Evolutionary conservation across 192 early-diverging fungal species (phyloP).

Genomic region (Glomus cerebriforme): DNA sequence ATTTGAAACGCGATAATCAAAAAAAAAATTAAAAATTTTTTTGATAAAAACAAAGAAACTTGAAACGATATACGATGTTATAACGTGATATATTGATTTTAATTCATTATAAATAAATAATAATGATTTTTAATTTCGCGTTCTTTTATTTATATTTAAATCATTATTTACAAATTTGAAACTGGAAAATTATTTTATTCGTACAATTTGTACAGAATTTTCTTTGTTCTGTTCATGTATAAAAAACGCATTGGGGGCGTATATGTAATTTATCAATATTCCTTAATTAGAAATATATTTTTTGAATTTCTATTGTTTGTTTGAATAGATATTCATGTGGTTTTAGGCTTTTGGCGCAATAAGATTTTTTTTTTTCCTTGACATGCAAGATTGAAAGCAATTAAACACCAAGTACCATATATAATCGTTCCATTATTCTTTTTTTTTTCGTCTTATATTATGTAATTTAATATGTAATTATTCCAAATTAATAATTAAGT

Average conservation of each 20-base stretch:
- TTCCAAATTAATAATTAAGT: too few species aligned
- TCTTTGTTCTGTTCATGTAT: too few species aligned
- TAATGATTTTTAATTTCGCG: too few species aligned
- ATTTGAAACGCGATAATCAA: neutral
- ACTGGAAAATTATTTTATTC: too few species aligned
- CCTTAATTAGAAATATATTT: neutral
- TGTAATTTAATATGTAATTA: neutral
- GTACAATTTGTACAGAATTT: too few species aligned
- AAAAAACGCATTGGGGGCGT: neutral
- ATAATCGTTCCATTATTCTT: neutral
- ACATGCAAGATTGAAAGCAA: neutral
- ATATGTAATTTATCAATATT: neutral
- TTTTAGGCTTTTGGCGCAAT: neutral
- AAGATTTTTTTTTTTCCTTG: neutral
- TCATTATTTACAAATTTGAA: too few species aligned
- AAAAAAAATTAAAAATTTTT: neutral
- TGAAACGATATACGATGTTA: too few species aligned
- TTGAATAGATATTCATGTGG: neutral
- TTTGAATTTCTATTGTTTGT: neutral
- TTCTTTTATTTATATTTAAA: too few species aligned
- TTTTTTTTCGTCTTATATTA: neutral
- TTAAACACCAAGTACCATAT: neutral
- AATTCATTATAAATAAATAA: too few species aligned
- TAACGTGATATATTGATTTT: too few species aligned
- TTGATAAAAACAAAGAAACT: too few species aligned